These are phyloP conservation scores for Metschnikowia reukaufii DNA, from an alignment of 805 yeast species.

Conservation along the genomic window DNA sequence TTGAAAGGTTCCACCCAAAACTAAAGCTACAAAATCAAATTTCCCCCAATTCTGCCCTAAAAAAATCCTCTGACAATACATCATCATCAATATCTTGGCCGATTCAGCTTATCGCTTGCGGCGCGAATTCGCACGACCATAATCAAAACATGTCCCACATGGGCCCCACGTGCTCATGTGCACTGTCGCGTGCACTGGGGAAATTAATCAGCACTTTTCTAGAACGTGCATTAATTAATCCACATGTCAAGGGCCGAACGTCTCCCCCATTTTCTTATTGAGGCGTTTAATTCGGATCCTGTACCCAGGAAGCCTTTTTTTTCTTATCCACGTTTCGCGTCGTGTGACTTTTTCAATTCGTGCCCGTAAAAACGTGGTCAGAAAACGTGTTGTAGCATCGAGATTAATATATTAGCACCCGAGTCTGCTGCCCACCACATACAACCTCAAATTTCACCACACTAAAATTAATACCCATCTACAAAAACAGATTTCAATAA, in stretches of 20 bases:
- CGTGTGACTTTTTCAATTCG: conserved; percentile 3
- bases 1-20: too few species aligned
- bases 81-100: neutral
- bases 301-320: neutral
- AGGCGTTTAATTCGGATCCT: too few species aligned
- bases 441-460: neutral
- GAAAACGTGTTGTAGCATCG: conserved; percentile 3
- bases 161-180: conserved; percentile 10
- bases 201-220: conserved; percentile 2
- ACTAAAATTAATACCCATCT: neutral
- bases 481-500: neutral
- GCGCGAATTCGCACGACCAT: neutral
- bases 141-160: conserved; percentile 3
- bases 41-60: too few species aligned
- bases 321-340: neutral
- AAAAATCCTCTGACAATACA: too few species aligned
- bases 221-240: conserved; percentile 1
- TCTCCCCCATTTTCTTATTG: neutral
- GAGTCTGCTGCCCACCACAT: neutral
- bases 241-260: neutral
- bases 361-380: conserved; percentile 9
- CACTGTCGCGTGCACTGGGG: conserved; percentile 8
- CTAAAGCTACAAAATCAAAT: too few species aligned
- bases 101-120: neutral
- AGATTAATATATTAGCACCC: conserved; percentile 4